A percentile compares a stretch with the other conserved stretches of the same genome.
These are phyloP conservation scores for Sungouiella thailandica DNA, from an alignment of 805 yeast genomes.

Conservation along the genomic window DNA sequence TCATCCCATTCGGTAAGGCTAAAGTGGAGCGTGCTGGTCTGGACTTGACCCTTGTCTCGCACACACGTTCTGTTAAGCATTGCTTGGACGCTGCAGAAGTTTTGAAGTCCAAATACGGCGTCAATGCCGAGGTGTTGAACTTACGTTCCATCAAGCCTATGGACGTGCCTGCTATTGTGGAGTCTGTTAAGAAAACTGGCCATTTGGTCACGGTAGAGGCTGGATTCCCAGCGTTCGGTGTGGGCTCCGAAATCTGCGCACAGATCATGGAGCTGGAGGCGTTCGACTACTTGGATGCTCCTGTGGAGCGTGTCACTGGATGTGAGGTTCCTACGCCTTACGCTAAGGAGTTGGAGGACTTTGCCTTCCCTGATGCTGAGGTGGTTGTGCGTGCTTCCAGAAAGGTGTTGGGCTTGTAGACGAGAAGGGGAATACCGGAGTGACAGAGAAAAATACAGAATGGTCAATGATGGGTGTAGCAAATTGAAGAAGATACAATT, in stretches of 20 bases:
- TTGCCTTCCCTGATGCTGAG: constrained; percentile 97
- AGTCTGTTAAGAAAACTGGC: constrained; percentile 92
- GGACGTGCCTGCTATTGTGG: constrained; percentile 80
- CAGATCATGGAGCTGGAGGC: constrained; percentile 98
- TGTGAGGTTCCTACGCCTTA: constrained; percentile 99
- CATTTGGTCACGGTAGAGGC: constrained; percentile 95
- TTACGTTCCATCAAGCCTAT: constrained; percentile 96
- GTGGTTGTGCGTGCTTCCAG: constrained; percentile 82
- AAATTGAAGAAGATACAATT: no score
- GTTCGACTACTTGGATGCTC: constrained; percentile 96
- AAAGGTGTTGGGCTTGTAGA: constrained; percentile 67
- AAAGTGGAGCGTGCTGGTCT: constrained; percentile 91
- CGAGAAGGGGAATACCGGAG: neutral
- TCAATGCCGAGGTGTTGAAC: constrained; percentile 90
- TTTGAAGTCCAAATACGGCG: constrained; percentile 79
- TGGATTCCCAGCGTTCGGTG: constrained; percentile 97
- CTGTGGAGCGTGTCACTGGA: constrained; percentile 97
- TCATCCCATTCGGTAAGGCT: constrained; percentile 92
- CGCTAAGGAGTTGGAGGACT: constrained; percentile 91
- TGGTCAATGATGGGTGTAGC: no score
- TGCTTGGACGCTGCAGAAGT: constrained; percentile 87
- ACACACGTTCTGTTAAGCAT: constrained; percentile 84
- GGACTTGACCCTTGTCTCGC: constrained; percentile 85
- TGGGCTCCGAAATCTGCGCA: constrained; percentile 97
- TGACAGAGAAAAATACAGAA: neutral